Base-by-base conservation (phyloP, 768 basidiomycete genomes). In the Kwoniella heveanensis region DNA sequence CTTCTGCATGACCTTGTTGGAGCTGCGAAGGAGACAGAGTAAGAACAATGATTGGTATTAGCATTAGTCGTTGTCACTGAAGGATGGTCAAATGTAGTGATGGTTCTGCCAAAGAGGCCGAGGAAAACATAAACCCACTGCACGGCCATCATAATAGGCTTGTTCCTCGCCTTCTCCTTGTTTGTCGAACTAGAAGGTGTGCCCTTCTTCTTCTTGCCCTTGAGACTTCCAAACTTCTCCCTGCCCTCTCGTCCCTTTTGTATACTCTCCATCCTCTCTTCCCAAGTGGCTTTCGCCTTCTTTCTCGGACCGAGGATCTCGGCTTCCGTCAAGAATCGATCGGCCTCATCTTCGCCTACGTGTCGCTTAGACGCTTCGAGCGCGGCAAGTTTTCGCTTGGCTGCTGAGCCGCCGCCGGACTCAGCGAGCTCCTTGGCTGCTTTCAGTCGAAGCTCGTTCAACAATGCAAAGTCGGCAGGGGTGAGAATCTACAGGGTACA, bases 301-400 rank as follows among this genome's bases (percentile, higher is more conserved):
- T 97, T 97, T 58, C 90, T 86, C 15, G 92, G 91, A 1, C 96
- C 95, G 10, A 97, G 83, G 66, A 99, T 97, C 72, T 94, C 92
- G 65, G 85, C 85, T 74, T 97, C 95, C 15, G 90, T 91, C 55
- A 98, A 83, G 81, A 94, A 91, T 17, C 82, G 74, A 47, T 86
- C 84, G 25, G 85, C 82, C 1, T 82, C 74, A 39, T 84, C 82
- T 39, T 82, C 83, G 4, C 64, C 72, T 50, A 76, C 66, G 64
- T 79, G 79, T 77, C 88, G 88, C 76, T 86, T 88, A 58, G 85
- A 84, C 1, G 88, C 86, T 78, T 94, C 89, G 22, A 95, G 85
- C 0, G 84, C 83, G 2, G 88, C 89, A 1, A 94, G 86, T 81
- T 97, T 97, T 30, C 95, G 88, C 80, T 96, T 96, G 2, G 91